Evolutionary conservation across 2,329 filamentous ascomycete species (phyloP), one percentile per base, ranked within the genome.

Genomic region (Ophiosphaerella herpotricha): DNA sequence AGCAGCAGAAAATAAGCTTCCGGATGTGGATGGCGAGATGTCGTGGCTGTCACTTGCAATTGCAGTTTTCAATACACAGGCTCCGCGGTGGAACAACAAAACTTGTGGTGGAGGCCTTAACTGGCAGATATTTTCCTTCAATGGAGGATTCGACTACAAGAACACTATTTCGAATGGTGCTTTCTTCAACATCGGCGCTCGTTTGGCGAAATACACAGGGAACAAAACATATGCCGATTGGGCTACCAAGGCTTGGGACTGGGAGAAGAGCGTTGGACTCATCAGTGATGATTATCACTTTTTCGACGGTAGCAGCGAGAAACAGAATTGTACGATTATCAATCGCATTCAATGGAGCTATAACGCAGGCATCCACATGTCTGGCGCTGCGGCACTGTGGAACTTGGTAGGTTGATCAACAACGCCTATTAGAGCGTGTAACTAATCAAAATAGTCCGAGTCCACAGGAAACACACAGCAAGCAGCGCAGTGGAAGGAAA

Each of bases 51-150:
- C 85, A 13, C 78, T 93, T 29, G 83, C 84, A 5, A 79, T 82
- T 63, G 90, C 88, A 56, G 84, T 90, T 33, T 94, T 90, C 80
- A 87, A 91, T 70, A 81, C 82, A 16, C 87, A 91, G 66, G 80
- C 79, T 7, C 70, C 68, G 18, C 83, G 90, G 35, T 94, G 90
- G 90, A 85, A 92, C 68, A 78, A 74, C 1, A 73, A 76, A 0
- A 74, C 77, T 29, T 95, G 90, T 64, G 81, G 79, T 26, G 90
- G 90, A 52, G 91, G 90, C 5, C 76, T 94, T 41, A 79, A 83
- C 46, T 93, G 89, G 89, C 90, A 96, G 76, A 91, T 96, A 59
- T 92, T 86, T 68, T 74, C 81, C 4, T 84, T 82, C 63, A 93
- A 95, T 70, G 86, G 69, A 24, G 91, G 91, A 14, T 86, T 91